Percentiles rank a stretch among this genome's conserved stretches.
Evolutionary conservation across 345 rosid species (phyloP).

Genomic region (Cardiospermum halicacabum): DNA sequence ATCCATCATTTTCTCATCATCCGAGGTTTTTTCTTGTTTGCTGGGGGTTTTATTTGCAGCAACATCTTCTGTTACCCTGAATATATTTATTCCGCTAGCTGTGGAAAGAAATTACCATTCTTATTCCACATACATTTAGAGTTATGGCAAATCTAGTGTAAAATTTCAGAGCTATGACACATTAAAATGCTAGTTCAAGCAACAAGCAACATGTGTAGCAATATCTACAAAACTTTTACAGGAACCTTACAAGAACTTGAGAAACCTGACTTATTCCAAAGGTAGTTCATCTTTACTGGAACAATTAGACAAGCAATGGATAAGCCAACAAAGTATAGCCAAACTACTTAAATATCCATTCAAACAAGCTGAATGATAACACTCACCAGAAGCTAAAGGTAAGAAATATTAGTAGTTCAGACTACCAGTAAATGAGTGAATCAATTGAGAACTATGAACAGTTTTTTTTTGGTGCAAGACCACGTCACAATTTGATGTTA

Average conservation of each 20-base stretch:
- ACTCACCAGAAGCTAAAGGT: neutral
- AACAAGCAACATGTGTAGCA: too few species aligned
- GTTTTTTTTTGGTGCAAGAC: neutral
- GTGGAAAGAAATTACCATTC: slow-evolving; percentile 45
- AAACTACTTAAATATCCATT: neutral
- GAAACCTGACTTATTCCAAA: too few species aligned
- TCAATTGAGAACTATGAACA: neutral
- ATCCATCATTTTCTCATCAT: slow-evolving; percentile 42
- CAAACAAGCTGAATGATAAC: too few species aligned
- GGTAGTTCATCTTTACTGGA: too few species aligned
- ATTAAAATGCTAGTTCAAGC: neutral
- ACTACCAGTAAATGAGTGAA: neutral
- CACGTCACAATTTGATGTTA: neutral
- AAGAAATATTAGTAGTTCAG: too few species aligned
- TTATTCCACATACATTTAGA: slow-evolving; percentile 24
- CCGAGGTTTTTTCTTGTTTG: slow-evolving; percentile 38
- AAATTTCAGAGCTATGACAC: neutral
- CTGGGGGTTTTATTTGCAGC: slow-evolving; percentile 34
- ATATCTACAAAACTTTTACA: too few species aligned
- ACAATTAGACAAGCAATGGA: too few species aligned
- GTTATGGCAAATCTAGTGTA: neutral
- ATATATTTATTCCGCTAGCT: slow-evolving; percentile 48
- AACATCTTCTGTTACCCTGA: slow-evolving; percentile 35
- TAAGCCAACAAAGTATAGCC: neutral
- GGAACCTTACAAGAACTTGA: too few species aligned